Conservation (phyloP, 441 rosid species). For the Gossypium schwendimanii region DNA sequence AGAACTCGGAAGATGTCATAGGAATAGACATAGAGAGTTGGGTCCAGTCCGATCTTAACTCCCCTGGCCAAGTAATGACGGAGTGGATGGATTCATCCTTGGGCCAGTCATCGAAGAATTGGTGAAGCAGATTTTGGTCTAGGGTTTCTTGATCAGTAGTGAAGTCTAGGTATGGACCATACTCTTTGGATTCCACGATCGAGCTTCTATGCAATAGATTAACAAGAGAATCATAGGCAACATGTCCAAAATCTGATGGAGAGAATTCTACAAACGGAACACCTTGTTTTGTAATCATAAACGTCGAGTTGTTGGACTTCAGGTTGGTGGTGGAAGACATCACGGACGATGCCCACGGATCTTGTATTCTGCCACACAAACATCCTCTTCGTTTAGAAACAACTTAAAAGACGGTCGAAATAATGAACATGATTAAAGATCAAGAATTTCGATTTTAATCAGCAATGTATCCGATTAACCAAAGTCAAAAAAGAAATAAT, state of each 20-base stretch:
- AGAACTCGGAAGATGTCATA: constrained; percentile 35
- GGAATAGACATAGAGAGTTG: constrained; percentile 79
- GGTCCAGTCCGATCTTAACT: constrained; percentile 56
- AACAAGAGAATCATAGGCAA: constrained; percentile 33
- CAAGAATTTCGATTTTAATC: not conserved
- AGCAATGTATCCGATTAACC: not conserved
- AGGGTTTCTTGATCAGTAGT: constrained; percentile 34
- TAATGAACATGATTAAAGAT: not conserved
- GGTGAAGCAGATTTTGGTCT: constrained; percentile 31
- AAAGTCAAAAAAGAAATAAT: not conserved
- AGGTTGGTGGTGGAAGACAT: constrained; percentile 18
- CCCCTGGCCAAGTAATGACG: constrained; percentile 49
- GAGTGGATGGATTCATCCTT: constrained; percentile 35
- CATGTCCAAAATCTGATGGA: constrained; percentile 29
- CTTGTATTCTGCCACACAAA: constrained; percentile 16
- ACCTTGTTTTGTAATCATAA: constrained; percentile 29
- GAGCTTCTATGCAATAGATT: constrained; percentile 33
- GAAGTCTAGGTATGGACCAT: constrained; percentile 26
- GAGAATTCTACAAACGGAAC: constrained; percentile 20
- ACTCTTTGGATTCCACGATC: constrained; percentile 25
- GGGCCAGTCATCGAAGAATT: constrained; percentile 41
- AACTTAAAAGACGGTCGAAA: constrained; percentile 20
- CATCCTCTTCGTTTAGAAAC: constrained; percentile 24
- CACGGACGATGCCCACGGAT: constrained; percentile 23
- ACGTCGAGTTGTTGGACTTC: constrained; percentile 27